These are phyloP conservation scores for Sugiyamaella boreocaroliniensis DNA, from an alignment of 805 yeast species.

Conservation along the genomic window DNA sequence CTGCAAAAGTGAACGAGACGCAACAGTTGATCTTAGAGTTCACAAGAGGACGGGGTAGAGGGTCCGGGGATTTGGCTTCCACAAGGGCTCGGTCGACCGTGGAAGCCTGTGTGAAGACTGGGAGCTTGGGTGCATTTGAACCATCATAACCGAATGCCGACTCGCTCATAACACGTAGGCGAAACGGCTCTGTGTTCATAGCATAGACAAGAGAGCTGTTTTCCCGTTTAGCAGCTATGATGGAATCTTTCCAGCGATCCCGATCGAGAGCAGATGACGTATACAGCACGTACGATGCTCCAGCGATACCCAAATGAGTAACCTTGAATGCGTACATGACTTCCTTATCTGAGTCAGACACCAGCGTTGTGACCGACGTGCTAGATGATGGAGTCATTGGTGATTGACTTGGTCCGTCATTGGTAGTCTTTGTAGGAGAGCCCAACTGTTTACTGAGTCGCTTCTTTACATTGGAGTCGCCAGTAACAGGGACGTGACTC, in stretches of 20 bases:
- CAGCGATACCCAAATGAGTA: conserved; percentile 31
- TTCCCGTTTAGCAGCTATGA: conserved; percentile 42
- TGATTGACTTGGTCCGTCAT: background rate
- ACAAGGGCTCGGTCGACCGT: conserved; percentile 31
- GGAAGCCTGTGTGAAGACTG: conserved; percentile 31
- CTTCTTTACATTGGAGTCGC: conserved; percentile 6
- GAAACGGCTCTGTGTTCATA: conserved; percentile 47
- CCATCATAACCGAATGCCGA: conserved; percentile 60
- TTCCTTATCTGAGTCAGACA: conserved; percentile 21
- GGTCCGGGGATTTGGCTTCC: conserved; percentile 15
- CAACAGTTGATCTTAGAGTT: conserved; percentile 37
- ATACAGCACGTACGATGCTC: conserved; percentile 29
- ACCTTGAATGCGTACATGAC: conserved; percentile 31
- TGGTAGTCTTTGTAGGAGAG: conserved; percentile 9
- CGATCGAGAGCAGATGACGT: conserved; percentile 38
- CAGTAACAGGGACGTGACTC: conserved; percentile 11
- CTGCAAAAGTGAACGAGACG: conserved; percentile 41
- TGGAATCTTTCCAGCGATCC: conserved; percentile 49
- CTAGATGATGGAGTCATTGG: conserved; percentile 3
- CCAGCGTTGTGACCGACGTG: conserved; percentile 18
- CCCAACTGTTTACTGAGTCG: conserved; percentile 11
- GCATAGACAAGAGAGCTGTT: conserved; percentile 30
- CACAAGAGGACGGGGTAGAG: conserved; percentile 21
- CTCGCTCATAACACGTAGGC: conserved; percentile 47
- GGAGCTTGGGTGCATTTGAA: conserved; percentile 36